Evolutionary conservation across 768 basidiomycete genomes (phyloP).

Genomic region (Termitomyces sp.): DNA sequence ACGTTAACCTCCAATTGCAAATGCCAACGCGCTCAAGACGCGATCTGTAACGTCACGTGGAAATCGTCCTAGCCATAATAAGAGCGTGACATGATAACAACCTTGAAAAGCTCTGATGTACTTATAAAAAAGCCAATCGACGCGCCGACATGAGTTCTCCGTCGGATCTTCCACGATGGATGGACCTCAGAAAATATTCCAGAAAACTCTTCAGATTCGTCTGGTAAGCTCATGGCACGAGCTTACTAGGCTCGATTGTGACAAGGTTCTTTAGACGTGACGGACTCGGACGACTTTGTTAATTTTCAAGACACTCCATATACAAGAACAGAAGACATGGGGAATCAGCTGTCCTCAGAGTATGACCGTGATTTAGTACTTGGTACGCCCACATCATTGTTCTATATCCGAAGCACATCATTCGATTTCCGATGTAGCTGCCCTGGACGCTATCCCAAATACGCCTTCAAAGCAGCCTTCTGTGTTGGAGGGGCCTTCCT

Average conservation of each 20-base stretch:
- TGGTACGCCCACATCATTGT: not conserved
- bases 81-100: not conserved
- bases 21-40: no score
- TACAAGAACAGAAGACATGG: not conserved
- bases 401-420: not conserved
- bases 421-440: not conserved
- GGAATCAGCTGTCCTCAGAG: not conserved
- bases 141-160: not conserved
- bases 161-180: not conserved
- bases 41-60: slow-evolving; percentile 1
- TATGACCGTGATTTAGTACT: not conserved
- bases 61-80: not conserved
- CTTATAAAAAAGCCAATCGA: not conserved
- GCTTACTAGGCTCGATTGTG: not conserved
- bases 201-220: not conserved
- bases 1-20: no score
- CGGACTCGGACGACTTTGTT: not conserved
- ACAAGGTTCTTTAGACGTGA: not conserved
- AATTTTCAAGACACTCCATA: not conserved
- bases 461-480: not conserved
- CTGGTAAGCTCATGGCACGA: not conserved
- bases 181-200: not conserved
- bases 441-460: not conserved
- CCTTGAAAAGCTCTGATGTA: no score
- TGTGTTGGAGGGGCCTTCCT: not conserved